Base-by-base conservation (phyloP, 108 stramenopile species). In the Epithemia pelagica region DNA sequence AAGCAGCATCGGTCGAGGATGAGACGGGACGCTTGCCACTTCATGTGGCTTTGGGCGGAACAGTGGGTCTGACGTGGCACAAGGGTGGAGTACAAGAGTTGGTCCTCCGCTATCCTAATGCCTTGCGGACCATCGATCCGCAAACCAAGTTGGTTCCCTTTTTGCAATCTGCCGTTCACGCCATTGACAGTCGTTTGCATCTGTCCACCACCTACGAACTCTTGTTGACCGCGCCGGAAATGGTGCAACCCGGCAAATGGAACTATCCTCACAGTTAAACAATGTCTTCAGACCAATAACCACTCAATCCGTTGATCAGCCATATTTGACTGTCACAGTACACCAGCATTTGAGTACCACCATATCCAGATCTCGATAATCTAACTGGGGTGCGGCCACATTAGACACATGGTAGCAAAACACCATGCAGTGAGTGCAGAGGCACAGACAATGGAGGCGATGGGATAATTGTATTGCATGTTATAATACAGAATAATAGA, bases 181-280 rank as follows among this genome's bases (percentile, higher is more conserved):
- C 77, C 1, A 56, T 59, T 21, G 10, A 68, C 19, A 74, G 67
- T 54, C 69, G 64, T 15, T 30, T 70, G 54, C 68, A 78, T 30
- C 46, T 78, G 19, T 62, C 71, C 2, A 83, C 82, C 0, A 79
- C 83, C 32, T 87, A 77, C 57, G 78, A 79, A 64, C 60, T 87
- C 61, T 55, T 87, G 32, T 56, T 77, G 46, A 65, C 69, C 22
- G 78, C 78, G 21, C 86, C 86, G 0, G 76, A 83, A 62, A 62
- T 62, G 61, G 61, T 62, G 21, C 32, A 32, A 62, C 24, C 61
- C 25, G 5, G 57, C 8, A 28, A 58, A 28, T 58, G 57, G 37
- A 46, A 46, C 10, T 5, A 46, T 10, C 5, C 5, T 10, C 15
- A 46, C 5, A 46, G 5, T 46, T 10, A 10, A 10, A 46, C 5